Base-by-base conservation (phyloP, 2,329 filamentous ascomycete genomes). In the Drechmeria coniospora region DNA sequence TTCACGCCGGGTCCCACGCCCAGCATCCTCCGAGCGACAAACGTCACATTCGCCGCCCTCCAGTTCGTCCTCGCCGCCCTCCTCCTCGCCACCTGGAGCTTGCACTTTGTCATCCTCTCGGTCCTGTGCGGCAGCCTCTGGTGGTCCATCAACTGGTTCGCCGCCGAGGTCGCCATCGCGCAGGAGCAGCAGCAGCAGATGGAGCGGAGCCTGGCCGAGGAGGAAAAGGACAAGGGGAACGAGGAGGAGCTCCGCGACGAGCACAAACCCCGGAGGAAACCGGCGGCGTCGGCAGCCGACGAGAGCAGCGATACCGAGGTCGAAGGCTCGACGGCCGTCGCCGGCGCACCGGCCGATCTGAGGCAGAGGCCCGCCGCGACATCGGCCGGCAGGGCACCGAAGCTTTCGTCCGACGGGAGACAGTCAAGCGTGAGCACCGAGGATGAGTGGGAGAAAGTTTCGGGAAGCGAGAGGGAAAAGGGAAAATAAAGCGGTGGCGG, bases 91-190 rank as follows among this genome's bases (percentile, higher is more conserved):
- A 98, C 87, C 6, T 74, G 79, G 54, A 92, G 79, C 57, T 68
- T 92, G 37, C 90, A 95, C 63, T 93, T 94, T 46, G 51, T 83
- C 36, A 64, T 87, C 32, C 68, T 98, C 5, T 92, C 82, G 9
- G 45, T 75, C 32, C 62, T 98, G 8, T 82, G 74, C 37, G 86
- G 60, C 18, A 79, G 80, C 4, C 65, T 95, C 20, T 98, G 90
- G 90, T 84, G 71, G 61, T 73, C 79, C 32, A 86, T 95, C 57
- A 95, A 95, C 66, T 98, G 90, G 90, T 95, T 98, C 47, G 84
- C 82, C 30, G 57, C 58, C 25, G 87, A 74, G 57, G 49, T 74
- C 26, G 56, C 55, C 35, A 47, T 49, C 27, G 58, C 58, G 21
- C 49, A 56, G 42, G 41, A 35, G n/a, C 41, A 39, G 19, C 46